Conservation (phyloP, 2,329 filamentous ascomycete species). For the Thermothelomyces thermophilus region DNA sequence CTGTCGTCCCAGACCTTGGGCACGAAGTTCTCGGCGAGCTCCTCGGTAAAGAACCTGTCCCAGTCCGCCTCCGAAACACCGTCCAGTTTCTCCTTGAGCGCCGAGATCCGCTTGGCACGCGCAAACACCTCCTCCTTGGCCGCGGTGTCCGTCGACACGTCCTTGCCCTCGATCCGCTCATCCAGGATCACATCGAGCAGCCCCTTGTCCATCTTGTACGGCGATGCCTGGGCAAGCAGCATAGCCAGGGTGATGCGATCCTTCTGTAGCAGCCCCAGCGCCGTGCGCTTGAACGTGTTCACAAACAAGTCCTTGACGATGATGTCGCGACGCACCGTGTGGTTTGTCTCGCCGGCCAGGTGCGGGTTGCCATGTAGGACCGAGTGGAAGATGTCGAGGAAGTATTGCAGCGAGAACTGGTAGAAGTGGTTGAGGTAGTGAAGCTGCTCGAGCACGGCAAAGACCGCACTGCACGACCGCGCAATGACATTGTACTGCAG, state of each 20-base stretch:
- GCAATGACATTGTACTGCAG: conserved; percentile 91
- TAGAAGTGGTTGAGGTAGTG: conserved; percentile 99
- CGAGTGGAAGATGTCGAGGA: conserved; percentile 92
- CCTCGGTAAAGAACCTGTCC: conserved; percentile 77
- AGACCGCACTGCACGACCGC: conserved; percentile 91
- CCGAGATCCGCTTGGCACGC: conserved; percentile 60
- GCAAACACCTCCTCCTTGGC: conserved; percentile 62
- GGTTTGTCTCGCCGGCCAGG: conserved; percentile 62
- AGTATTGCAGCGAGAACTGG: conserved; percentile 97
- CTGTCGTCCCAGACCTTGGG: conserved; percentile 67
- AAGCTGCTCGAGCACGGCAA: conserved; percentile 91
- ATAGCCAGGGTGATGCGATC: conserved; percentile 92
- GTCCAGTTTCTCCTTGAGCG: conserved; percentile 68
- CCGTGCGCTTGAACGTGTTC: conserved; percentile 88
- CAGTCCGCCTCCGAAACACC: conserved; percentile 58
- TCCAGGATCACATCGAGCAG: conserved; percentile 85
- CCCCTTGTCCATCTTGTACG: conserved; percentile 87
- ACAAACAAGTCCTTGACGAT: conserved; percentile 91
- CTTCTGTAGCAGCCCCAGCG: conserved; percentile 83
- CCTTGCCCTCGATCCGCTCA: conserved; percentile 64
- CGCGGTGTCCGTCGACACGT: conserved; percentile 64
- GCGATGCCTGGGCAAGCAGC: conserved; percentile 91
- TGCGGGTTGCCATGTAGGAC: conserved; percentile 77
- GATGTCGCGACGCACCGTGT: conserved; percentile 74
- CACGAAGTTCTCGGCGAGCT: conserved; percentile 77